Evolutionary conservation across 371 early-diverging fungal genomes (phyloP).

Genomic region (Mortierella sp.): DNA sequence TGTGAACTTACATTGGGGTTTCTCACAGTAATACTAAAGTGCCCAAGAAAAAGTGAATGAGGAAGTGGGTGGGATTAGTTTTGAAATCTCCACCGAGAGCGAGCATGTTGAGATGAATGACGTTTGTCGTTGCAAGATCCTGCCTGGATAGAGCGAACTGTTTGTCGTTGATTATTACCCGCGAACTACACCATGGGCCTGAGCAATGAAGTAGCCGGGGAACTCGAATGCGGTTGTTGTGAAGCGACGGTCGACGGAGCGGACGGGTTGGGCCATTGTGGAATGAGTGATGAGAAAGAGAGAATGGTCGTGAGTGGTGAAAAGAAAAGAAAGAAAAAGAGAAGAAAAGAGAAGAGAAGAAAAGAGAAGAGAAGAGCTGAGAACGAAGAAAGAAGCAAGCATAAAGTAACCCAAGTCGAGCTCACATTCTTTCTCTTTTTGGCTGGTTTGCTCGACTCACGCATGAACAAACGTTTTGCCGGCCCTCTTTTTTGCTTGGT

Average conservation of each 20-base stretch:
- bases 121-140: not conserved
- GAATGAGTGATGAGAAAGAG: not conserved
- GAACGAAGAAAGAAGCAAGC: too few species aligned
- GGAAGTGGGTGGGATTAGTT: not conserved
- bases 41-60: not conserved
- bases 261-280: conserved; percentile 50
- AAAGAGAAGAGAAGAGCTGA: not conserved
- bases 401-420: too few species aligned
- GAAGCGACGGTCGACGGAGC: conserved; percentile 56
- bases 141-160: not conserved
- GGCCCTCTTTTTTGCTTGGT: not conserved
- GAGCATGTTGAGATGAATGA: not conserved
- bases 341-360: not conserved
- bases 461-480: conserved; percentile 1
- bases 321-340: not conserved
- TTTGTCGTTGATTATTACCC: conserved; percentile 25
- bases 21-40: conserved; percentile 44
- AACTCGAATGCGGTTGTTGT: conserved; percentile 51
- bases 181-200: conserved; percentile 54
- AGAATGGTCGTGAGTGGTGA: not conserved
- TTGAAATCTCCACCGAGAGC: not conserved
- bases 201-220: conserved; percentile 45
- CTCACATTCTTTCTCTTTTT: not conserved
- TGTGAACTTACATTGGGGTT: conserved; percentile 52
- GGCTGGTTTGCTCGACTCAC: too few species aligned